Evolutionary conservation across 2,329 filamentous ascomycete genomes (phyloP), one percentile per base, ranked within the genome.

Genomic region (Colletotrichum kahawae): DNA sequence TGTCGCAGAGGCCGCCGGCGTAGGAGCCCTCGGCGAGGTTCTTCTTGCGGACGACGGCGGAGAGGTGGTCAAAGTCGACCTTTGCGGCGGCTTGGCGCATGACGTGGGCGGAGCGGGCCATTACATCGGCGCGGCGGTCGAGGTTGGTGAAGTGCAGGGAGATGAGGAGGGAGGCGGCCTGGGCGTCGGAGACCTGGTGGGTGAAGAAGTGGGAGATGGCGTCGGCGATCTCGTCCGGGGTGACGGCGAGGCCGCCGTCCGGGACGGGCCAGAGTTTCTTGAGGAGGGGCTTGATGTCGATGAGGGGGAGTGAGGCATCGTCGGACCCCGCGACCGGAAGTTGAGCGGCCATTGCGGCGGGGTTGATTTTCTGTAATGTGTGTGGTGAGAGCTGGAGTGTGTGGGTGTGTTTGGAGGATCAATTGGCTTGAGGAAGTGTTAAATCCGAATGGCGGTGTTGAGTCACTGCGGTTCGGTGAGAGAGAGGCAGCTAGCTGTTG

Each of bases 131-230:
- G 77, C 93, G 91, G 78, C 94, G 91, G 84, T 98, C 97, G 83
- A 95, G 91, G 74, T 93, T 92, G 2, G 95, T 98, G 79, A 98
- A 98, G 86, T 98, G 96, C 60, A 99, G 89, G 70, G 95, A 94
- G 81, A 97, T 98, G 67, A 98, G 89, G 71, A 99, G 89, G 51
- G 96, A 94, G 69, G 95, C 94, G 1, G 94, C 94, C 83, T 98
- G 97, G 10, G 96, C 94, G 51, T 95, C 93, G n/a, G 95, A 96
- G 21, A 98, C 89, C 78, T 92, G 92, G 85, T 98, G 93, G 74
- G 95, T 96, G 85, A 98, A 98, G 82, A 98, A 97, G 81, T 96
- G 90, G 6, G 95, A 93, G 79, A 98, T 93, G 69, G 96, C 96
- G n/a, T 93, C 90, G 75, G 96, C 95, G 82, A 99, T 97, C 83